Base-by-base conservation (phyloP, 306 rosid genomes). In the Oxytropis ochrocephala region DNA sequence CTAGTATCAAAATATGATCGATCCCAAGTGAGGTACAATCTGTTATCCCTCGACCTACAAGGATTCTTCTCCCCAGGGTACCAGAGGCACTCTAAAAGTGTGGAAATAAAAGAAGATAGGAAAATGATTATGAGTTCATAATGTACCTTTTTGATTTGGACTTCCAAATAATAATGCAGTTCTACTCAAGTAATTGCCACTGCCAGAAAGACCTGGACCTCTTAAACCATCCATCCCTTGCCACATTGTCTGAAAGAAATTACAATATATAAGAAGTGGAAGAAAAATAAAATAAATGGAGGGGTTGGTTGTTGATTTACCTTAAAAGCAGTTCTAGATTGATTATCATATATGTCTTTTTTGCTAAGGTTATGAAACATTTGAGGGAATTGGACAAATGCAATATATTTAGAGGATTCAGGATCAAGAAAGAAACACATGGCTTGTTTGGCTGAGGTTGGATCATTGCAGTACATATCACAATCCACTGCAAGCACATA, bases 391-490 rank as follows among this genome's bases (percentile, higher is more conserved):
- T 84, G 87, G 56, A 76, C 85, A 33, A 85, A 67, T 32, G 86
- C 69, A 33, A 47, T 75, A 48, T 36, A 6, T 27, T 75, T 59
- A 47, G 78, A 74, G 5, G 78, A 11, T 17, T 83, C 50, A 5
- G 82, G 79, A 69, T 85, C 88, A 69, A 89, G 96, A 13, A 75
- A 88, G 83, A 89, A 83, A 49, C 92, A 89, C 89, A 85, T 78
- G 8, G 96, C 96, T 83, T 83, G 88, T 36, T 79, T 72, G 18
- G 85, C 89, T 4, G 90, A 87, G 27, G 87, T 73, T 51, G 96
- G 86, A 14, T 87, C 89, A 11, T 87, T 83, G 83, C 86, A 83
- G 50, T 69, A 74, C 96, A 87, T 89, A 64, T 89, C 92, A 64
- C 90, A 87, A 48, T 89, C 96, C 33, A 89, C 64, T 3, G 43